phyloP scores from a whole-genome alignment of 2,329 filamentous ascomycete species.

The Fusarium temperatum region DNA sequence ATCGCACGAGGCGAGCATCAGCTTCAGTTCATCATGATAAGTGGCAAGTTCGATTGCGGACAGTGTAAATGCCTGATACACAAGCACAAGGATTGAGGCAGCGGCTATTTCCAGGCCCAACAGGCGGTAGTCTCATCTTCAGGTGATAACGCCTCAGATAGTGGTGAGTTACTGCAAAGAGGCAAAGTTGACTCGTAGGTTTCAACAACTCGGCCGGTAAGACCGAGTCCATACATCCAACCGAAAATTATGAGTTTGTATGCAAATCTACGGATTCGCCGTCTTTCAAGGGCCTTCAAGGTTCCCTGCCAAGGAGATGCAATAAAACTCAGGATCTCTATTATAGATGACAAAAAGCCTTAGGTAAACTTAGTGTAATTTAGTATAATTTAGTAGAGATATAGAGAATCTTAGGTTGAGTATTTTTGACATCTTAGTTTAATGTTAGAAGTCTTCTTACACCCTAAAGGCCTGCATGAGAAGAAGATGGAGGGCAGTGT shows the following conservation, averaged over 20 bases:
- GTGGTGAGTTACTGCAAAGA: not conserved
- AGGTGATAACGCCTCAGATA: not conserved
- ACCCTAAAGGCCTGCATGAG: not conserved
- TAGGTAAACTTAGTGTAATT: no score
- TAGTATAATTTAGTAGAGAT: no score
- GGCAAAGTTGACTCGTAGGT: constrained; percentile 10
- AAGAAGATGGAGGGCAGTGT: constrained; percentile 23
- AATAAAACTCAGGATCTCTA: no score
- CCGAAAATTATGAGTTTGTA: not conserved
- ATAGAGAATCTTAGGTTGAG: no score
- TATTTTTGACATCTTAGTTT: no score
- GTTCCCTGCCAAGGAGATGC: not conserved
- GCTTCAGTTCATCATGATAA: not conserved
- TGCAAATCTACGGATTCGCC: constrained; percentile 25
- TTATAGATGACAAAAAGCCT: no score
- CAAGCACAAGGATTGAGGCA: constrained; percentile 27
- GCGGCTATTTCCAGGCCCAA: constrained; percentile 17
- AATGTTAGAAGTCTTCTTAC: no score
- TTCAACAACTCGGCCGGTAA: not conserved
- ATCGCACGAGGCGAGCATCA: not conserved
- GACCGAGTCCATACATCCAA: constrained; percentile 1
- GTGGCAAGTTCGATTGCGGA: not conserved
- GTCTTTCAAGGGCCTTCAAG: constrained; percentile 22
- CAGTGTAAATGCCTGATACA: constrained; percentile 27
- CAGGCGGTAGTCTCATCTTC: constrained; percentile 28